A percentile compares a stretch with the other conserved stretches of the same genome.
These are phyloP conservation scores for Phytophthora tubulina DNA, from an alignment of 352 stramenopile genomes.

Conservation along the genomic window DNA sequence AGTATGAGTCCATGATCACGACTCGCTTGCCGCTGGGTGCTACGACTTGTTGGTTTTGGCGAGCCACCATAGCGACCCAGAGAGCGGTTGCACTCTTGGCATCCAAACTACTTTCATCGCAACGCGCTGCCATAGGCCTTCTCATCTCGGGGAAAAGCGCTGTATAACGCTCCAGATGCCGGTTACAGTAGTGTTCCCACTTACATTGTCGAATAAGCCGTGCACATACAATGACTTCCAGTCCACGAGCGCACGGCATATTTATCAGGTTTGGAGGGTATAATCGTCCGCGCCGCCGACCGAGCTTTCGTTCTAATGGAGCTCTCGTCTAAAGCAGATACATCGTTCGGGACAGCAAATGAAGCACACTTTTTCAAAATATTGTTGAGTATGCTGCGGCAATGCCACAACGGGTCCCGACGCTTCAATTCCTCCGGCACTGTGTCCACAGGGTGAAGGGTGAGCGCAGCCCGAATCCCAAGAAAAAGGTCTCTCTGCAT, in stretches of 20 bases:
- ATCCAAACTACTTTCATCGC: not conserved
- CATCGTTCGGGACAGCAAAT: conserved; percentile 1
- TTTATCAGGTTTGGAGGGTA: not conserved
- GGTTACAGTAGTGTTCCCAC: not conserved
- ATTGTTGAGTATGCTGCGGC: conserved; percentile 10
- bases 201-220: not conserved
- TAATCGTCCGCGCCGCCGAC: not conserved
- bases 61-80: conserved; percentile 1
- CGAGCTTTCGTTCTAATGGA: not conserved
- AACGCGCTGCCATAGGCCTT: not conserved
- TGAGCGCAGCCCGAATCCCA: conserved; percentile 1
- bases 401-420: conserved; percentile 9
- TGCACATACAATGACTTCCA: too few species aligned
- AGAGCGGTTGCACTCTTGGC: conserved; percentile 3
- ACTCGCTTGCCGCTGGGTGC: conserved; percentile 2
- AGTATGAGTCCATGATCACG: conserved; percentile 6
- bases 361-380: not conserved
- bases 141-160: not conserved
- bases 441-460: not conserved
- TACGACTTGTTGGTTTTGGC: conserved; percentile 2
- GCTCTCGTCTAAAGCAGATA: not conserved
- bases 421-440: not conserved
- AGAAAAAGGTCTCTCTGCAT: conserved; percentile 12
- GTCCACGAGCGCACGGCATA: too few species aligned
- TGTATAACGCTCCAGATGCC: not conserved